Evolutionary conservation across 345 rosid species (phyloP), one percentile per base, ranked within the genome.

Genomic region (Kernera saxatilis): DNA sequence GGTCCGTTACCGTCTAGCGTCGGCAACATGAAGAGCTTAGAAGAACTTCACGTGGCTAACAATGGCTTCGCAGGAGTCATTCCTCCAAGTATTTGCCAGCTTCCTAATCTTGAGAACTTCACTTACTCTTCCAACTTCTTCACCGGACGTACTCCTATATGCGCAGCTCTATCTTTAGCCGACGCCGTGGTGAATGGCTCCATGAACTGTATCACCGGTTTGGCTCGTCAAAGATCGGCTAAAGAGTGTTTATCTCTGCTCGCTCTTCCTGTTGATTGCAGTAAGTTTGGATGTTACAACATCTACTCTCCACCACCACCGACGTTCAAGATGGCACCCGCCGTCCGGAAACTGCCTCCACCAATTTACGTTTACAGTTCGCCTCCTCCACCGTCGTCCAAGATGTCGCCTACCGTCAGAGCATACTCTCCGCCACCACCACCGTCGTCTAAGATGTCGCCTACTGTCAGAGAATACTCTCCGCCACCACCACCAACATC

Each of bases 101-200:
- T 87, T 36, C 84, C 88, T 13, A 84, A 72, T 11, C 70, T 87
- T 59, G 79, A 73, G 56, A 89, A 87, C 82, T 89, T 87, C 58
- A 89, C 86, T 2, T 87, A 76, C 63, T 76, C 87, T 48, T 85
- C 77, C 74, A 89, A 89, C 63, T 89, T 82, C 71, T 85, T 89
- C 83, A 74, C 82, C 22, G 88, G 90, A 10, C 86, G 79, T 33
- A 82, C 92, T 6, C 88, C 92, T 1, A 29, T 70, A 14, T 89
- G 96, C 27, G 64, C 83, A n/a, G 86, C 87, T 2, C 13, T 55
- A 22, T 57, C 80, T 5, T 36, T 60, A 9, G 71, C 73, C 7
- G 71, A 78, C 1, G 46, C 41, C 1, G 56, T 70, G 15, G 51
- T 64, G 2, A 78, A 87, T 40, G 83, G 86, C 0, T 72, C 82